These are phyloP conservation scores for Penicillium soppii DNA, from an alignment of 495 filamentous ascomycete species.

Conservation along the genomic window DNA sequence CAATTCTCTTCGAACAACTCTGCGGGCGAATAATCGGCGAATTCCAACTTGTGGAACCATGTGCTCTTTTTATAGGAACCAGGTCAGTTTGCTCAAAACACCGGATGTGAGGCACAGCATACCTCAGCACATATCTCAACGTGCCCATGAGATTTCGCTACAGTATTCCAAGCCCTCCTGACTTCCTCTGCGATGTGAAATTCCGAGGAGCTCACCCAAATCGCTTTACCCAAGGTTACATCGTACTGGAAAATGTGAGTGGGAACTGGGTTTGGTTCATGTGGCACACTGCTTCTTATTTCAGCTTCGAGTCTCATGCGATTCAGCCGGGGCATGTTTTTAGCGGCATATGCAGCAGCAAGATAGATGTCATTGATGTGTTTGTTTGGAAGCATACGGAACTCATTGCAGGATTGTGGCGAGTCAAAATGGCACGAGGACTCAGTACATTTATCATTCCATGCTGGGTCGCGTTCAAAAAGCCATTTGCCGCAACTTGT, in stretches of 20 bases:
- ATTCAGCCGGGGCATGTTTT: neutral
- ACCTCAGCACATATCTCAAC: neutral
- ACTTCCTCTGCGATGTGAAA: neutral
- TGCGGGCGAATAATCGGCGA: neutral
- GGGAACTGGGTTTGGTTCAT: neutral
- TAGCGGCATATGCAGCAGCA: neutral
- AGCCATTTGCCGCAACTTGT: neutral
- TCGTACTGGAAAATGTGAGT: neutral
- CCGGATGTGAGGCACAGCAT: too few relatives aligned
- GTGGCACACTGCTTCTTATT: neutral
- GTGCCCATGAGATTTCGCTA: neutral
- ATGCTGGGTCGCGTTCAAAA: neutral
- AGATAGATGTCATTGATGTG: neutral
- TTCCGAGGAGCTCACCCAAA: neutral
- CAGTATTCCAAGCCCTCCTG: neutral
- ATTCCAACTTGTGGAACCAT: neutral
- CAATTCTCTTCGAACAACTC: conserved; percentile 16
- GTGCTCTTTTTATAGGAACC: neutral
- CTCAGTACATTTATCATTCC: neutral
- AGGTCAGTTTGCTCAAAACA: neutral
- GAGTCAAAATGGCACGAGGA: neutral
- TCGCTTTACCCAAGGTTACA: neutral
- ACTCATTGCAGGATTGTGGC: neutral
- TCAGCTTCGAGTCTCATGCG: neutral
- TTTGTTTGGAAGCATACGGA: neutral